phyloP scores from a whole-genome alignment of 2,329 filamentous ascomycete species.

The Fonsecaea erecta region DNA sequence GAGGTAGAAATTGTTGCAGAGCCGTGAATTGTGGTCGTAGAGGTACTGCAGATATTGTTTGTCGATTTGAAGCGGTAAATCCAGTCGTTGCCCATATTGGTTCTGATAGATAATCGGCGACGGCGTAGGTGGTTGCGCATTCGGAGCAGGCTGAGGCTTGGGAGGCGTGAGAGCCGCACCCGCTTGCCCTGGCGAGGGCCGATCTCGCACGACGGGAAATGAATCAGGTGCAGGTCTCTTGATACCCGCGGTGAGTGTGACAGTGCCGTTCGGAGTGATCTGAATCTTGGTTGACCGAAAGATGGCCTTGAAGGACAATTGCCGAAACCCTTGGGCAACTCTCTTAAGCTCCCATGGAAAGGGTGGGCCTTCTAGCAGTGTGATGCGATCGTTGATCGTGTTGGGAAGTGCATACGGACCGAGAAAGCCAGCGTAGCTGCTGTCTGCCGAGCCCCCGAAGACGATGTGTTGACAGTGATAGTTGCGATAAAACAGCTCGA shows the following conservation, averaged over 20 bases:
- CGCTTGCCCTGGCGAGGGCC: slow-evolving; percentile 6
- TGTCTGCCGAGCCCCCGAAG: slow-evolving; percentile 51
- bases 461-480: slow-evolving; percentile 49
- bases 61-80: slow-evolving; percentile 51
- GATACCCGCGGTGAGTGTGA: slow-evolving; percentile 18
- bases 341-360: slow-evolving; percentile 46
- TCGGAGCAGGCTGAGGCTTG: slow-evolving; percentile 7
- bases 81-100: slow-evolving; percentile 62
- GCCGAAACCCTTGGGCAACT: slow-evolving; percentile 31
- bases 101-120: slow-evolving; percentile 40
- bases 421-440: slow-evolving; percentile 51
- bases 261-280: slow-evolving; percentile 33
- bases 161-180: slow-evolving; percentile 32
- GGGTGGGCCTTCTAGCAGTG: slow-evolving; percentile 47
- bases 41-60: slow-evolving; percentile 53
- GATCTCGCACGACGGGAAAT: slow-evolving; percentile 15
- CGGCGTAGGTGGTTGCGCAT: slow-evolving; percentile 33
- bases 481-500: slow-evolving; percentile 44
- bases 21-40: slow-evolving; percentile 61
- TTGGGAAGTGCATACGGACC: slow-evolving; percentile 40
- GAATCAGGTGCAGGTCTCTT: slow-evolving; percentile 31
- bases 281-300: slow-evolving; percentile 60
- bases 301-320: slow-evolving; percentile 55
- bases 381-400: slow-evolving; percentile 41
- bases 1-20: slow-evolving; percentile 66